Percentiles rank a stretch among this genome's conserved stretches.
These are phyloP conservation scores for Anthoceros angustus DNA, from an alignment of 225 moss, liverwort and hornwort species.

Conservation along the genomic window DNA sequence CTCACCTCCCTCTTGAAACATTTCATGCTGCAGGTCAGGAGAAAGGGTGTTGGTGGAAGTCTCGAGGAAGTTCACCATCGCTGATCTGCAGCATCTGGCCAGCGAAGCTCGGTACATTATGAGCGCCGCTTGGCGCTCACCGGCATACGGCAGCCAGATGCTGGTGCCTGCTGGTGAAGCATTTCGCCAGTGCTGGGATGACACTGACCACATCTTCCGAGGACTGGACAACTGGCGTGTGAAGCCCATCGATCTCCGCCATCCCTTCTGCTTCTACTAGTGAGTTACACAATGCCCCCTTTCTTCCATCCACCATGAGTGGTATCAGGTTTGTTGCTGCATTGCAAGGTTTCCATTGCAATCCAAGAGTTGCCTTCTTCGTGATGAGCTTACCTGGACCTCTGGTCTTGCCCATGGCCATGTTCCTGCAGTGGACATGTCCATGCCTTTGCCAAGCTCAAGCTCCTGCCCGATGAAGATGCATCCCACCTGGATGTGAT, in stretches of 20 bases:
- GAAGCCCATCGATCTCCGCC: constrained; percentile 74
- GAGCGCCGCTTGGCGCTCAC: constrained; percentile 54
- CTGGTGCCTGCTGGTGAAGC: constrained; percentile 43
- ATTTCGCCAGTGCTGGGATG: constrained; percentile 48
- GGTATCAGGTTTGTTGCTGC: not conserved
- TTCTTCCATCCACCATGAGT: not conserved
- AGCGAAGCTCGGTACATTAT: constrained; percentile 49
- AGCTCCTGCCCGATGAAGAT: constrained; percentile 24
- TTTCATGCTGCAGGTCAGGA: constrained; percentile 20
- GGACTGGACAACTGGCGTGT: constrained; percentile 46
- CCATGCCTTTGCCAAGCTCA: constrained; percentile 58
- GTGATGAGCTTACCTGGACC: not conserved
- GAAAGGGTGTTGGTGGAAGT: constrained; percentile 66
- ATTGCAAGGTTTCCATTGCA: not conserved
- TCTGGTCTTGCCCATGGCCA: not conserved
- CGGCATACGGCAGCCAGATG: constrained; percentile 59
- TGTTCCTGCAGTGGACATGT: constrained; percentile 47
- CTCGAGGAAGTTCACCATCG: constrained; percentile 54
- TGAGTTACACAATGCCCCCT: constrained; percentile 11
- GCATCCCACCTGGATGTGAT: constrained; percentile 29
- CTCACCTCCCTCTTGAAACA: not conserved
- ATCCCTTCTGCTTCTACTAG: constrained; percentile 89
- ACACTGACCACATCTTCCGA: constrained; percentile 47
- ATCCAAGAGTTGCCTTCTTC: not conserved
- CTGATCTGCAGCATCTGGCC: constrained; percentile 48